Conservation (phyloP, 2,329 filamentous ascomycete species). For the Monilinia fructigena region DNA sequence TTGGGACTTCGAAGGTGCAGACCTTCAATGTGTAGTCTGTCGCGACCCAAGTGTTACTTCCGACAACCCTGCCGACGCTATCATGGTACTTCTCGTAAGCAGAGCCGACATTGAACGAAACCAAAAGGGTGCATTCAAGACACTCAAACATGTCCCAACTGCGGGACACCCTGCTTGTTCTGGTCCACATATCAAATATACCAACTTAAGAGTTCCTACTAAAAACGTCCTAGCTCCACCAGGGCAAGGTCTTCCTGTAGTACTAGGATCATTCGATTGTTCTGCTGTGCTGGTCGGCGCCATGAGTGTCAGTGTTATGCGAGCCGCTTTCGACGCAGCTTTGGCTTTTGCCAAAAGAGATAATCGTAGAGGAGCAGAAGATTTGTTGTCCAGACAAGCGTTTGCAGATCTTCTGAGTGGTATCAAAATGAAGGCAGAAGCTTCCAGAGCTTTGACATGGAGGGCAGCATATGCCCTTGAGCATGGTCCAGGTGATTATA, state of each 20-base stretch:
- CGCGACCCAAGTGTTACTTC: slow-evolving; percentile 37
- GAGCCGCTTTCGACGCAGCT: slow-evolving; percentile 52
- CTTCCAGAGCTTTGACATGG: slow-evolving; percentile 51
- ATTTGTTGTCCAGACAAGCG: slow-evolving; percentile 48
- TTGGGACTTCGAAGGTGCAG: slow-evolving; percentile 53
- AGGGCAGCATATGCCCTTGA: slow-evolving; percentile 47
- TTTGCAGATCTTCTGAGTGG: slow-evolving; percentile 53
- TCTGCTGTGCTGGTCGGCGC: slow-evolving; percentile 52
- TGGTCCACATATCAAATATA: slow-evolving; percentile 51
- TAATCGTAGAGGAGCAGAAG: slow-evolving; percentile 46
- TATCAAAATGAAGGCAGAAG: slow-evolving; percentile 53
- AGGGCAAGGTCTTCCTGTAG: slow-evolving; percentile 46
- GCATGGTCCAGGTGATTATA: slow-evolving; percentile 42
- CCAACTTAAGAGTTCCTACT: slow-evolving; percentile 48
- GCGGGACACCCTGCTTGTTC: slow-evolving; percentile 50
- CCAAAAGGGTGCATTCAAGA: slow-evolving; percentile 44
- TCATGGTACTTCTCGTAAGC: slow-evolving; percentile 53
- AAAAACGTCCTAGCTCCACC: slow-evolving; percentile 48
- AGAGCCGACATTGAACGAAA: slow-evolving; percentile 49
- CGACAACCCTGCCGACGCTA: slow-evolving; percentile 39
- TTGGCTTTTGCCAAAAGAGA: slow-evolving; percentile 51
- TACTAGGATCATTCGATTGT: slow-evolving; percentile 44
- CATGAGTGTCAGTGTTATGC: slow-evolving; percentile 54
- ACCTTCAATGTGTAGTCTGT: slow-evolving; percentile 53
- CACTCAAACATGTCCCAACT: slow-evolving; percentile 48